Evolutionary conservation across 257 asterid species (phyloP).

Genomic region (Lavandula angustifolia): DNA sequence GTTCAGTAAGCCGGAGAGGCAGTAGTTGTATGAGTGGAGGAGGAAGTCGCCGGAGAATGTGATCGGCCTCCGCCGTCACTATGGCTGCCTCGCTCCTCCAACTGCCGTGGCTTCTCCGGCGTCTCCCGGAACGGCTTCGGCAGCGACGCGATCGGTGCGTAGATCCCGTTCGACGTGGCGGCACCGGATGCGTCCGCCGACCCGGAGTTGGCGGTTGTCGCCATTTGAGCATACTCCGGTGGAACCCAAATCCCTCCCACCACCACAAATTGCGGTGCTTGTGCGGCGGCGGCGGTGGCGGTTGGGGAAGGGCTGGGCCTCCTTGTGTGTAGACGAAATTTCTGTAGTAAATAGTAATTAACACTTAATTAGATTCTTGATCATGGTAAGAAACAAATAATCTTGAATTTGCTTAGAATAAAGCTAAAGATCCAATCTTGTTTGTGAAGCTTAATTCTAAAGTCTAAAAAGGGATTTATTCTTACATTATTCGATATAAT

Average conservation of each 20-base stretch:
- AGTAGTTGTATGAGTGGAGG: constrained; percentile 56
- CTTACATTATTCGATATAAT: not conserved
- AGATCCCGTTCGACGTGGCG: constrained; percentile 49
- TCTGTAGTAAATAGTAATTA: too few relatives aligned
- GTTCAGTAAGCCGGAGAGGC: constrained; percentile 43
- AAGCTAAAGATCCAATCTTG: constrained; percentile 20
- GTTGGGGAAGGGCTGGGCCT: too few relatives aligned
- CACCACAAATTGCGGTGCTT: too few relatives aligned
- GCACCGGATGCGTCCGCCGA: constrained; percentile 52
- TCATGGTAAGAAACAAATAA: not conserved
- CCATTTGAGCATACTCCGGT: too few relatives aligned
- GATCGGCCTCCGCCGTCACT: constrained; percentile 44
- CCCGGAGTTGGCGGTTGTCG: constrained; percentile 36
- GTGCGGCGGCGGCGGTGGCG: too few relatives aligned
- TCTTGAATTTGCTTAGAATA: constrained; percentile 4
- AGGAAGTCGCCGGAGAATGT: constrained; percentile 56
- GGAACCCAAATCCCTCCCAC: too few relatives aligned
- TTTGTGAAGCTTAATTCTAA: constrained; percentile 21
- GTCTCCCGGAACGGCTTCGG: constrained; percentile 49
- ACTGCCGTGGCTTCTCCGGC: constrained; percentile 18
- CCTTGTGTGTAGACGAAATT: too few relatives aligned
- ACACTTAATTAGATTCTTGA: not conserved
- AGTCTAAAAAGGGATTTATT: too few relatives aligned
- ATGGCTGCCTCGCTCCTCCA: constrained; percentile 3
- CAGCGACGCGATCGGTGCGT: constrained; percentile 58